phyloP scores from a whole-genome alignment of 345 rosid genomes.

The Pistacia integerrima region DNA sequence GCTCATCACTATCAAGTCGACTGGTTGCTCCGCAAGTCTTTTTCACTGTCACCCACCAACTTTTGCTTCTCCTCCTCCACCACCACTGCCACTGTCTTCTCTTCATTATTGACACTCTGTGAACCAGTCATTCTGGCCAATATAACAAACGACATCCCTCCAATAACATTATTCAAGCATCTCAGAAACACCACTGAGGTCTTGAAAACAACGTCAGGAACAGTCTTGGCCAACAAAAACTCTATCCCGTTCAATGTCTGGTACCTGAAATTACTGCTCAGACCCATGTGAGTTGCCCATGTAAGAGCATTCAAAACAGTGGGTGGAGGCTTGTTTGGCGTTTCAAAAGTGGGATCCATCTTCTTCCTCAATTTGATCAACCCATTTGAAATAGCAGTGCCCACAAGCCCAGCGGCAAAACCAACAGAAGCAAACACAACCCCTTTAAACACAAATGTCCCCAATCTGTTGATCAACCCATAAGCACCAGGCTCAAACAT shows the following conservation, averaged over 20 bases:
- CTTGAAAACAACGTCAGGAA: conserved; percentile 72
- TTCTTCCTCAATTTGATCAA: conserved; percentile 86
- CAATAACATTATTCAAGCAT: conserved; percentile 76
- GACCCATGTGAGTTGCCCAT: conserved; percentile 94
- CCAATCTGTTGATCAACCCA: conserved; percentile 50
- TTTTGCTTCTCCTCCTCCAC: conserved; percentile 39
- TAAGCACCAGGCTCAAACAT: conserved; percentile 88
- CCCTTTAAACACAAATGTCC: conserved; percentile 86
- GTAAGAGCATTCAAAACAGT: conserved; percentile 79
- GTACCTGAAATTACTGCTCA: conserved; percentile 90
- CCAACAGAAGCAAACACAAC: conserved; percentile 85
- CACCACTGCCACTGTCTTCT: conserved; percentile 12
- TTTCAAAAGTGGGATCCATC: conserved; percentile 87
- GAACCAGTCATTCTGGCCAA: conserved; percentile 96
- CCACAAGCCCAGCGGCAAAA: conserved; percentile 88
- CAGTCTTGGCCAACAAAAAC: conserved; percentile 62
- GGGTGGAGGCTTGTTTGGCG: conserved; percentile 92
- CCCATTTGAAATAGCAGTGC: conserved; percentile 82
- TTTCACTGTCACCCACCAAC: conserved; percentile 28
- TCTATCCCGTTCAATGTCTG: conserved; percentile 86
- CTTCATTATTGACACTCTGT: conserved; percentile 52
- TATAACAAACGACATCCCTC: conserved; percentile 90
- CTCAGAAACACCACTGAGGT: conserved; percentile 79
- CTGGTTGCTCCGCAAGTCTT: conserved; percentile 24
- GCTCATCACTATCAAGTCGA: conserved; percentile 17